Conservation (phyloP, 2,329 filamentous ascomycete genomes). For the Grosmannia clavigera region DNA sequence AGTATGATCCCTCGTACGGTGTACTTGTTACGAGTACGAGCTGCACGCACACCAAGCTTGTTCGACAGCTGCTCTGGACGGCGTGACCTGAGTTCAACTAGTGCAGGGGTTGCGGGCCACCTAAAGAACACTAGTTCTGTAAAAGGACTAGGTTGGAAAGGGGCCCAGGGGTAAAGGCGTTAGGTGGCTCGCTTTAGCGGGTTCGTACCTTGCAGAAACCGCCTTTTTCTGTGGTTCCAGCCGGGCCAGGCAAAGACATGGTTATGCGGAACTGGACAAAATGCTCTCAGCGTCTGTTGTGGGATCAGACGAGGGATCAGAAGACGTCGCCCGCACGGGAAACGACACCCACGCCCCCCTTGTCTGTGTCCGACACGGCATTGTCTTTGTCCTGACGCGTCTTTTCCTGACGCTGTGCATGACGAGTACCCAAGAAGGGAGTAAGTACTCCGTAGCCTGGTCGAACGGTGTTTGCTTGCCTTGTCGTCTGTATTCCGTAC, state of each 20-base stretch:
- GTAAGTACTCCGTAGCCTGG: no score
- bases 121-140: background rate
- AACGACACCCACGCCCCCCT: no score
- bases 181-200: slow-evolving; percentile 7
- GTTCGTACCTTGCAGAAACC: slow-evolving; percentile 10
- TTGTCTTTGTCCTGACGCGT: no score
- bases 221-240: background rate
- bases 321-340: background rate
- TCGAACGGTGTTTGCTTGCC: no score
- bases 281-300: background rate
- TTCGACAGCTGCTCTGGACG: background rate
- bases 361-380: no score
- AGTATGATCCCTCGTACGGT: background rate
- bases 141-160: background rate
- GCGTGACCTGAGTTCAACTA: background rate
- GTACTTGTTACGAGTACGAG: no score
- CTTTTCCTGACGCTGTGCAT: no score
- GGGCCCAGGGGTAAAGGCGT: slow-evolving; percentile 3
- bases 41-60: background rate
- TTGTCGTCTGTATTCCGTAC: no score
- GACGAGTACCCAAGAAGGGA: no score
- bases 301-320: background rate
- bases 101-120: background rate
- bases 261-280: background rate
- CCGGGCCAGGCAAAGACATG: background rate